Percentiles rank a stretch among this genome's conserved stretches.
These are phyloP conservation scores for Turritis glabra DNA, from an alignment of 345 rosid species.

Conservation along the genomic window DNA sequence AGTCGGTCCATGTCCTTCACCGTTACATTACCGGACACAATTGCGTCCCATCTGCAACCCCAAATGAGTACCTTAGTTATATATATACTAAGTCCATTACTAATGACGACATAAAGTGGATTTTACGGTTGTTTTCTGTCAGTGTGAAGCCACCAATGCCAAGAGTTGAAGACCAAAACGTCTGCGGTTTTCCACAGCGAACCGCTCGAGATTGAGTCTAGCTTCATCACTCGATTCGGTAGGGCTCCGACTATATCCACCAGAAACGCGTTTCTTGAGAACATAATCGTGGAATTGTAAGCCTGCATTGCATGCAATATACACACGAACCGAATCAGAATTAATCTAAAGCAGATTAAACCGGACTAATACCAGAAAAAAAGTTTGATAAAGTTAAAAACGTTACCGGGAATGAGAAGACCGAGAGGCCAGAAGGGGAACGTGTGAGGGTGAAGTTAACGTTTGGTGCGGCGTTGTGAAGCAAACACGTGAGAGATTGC, in stretches of 20 bases:
- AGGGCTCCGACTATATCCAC: conserved; percentile 56
- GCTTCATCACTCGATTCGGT: conserved; percentile 47
- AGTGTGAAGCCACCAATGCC: conserved; percentile 98
- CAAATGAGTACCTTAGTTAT: conserved; percentile 9
- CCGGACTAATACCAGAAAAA: background rate
- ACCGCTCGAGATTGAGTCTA: conserved; percentile 56
- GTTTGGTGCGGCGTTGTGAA: conserved; percentile 54
- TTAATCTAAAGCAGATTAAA: background rate
- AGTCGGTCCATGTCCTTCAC: conserved; percentile 58
- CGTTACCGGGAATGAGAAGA: conserved; percentile 56
- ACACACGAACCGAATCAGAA: background rate
- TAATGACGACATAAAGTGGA: background rate
- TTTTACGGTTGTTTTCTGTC: conserved; percentile 71
- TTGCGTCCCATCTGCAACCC: conserved; percentile 62
- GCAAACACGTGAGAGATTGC: conserved; percentile 91
- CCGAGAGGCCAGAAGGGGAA: conserved; percentile 52
- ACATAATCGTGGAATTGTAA: conserved; percentile 47
- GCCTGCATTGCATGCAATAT: conserved; percentile 43
- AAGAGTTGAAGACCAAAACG: conserved; percentile 65
- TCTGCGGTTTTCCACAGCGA: conserved; percentile 56
- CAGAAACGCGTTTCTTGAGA: conserved; percentile 69
- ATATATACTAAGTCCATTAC: background rate
- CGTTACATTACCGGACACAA: conserved; percentile 38
- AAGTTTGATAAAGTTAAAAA: background rate
- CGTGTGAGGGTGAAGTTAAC: conserved; percentile 36